Evolutionary conservation across 768 basidiomycete genomes (phyloP), one percentile per base, ranked within the genome.

Genomic region (Hygrocybe coccinea): DNA sequence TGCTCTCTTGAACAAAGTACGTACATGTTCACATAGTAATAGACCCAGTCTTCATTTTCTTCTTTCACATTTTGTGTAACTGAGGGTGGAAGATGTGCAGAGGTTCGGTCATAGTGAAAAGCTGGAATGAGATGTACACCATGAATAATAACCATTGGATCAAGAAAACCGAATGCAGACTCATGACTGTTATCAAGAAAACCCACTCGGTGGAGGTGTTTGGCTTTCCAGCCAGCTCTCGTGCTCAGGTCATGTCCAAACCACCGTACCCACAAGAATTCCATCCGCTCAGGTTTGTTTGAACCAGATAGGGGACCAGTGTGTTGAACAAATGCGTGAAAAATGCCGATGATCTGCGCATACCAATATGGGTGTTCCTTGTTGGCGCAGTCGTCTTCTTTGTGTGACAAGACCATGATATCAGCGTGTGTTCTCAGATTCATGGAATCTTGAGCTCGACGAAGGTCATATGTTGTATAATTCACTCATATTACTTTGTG

Each of bases 1-100:
- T n/a, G n/a, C n/a, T n/a, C n/a, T n/a, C 22, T 29, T 6, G 25
- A 41, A 10, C 50, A 17, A n/a, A 17, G 15, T 51, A 67, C 68
- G 56, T 47, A 76, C 76, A 70, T 67, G 22, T 64, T 67, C 3
- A 76, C 69, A 59, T 74, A 77, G 53, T 64, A 76, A 47, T 60
- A 46, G 19, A 55, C 44, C 64, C 67, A 76, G 45, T 76, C 61
- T 35, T 49, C 35, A 34, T 60, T 46, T 11, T 38, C 47, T 5
- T 57, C 56, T 11, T 25, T 22, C 22, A 25, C 25, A 2, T 12
- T 14, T 19, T 38, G 39, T 12, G 38, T 54, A 48, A 59, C 24
- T 2, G 44, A 49, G 12, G 52, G 46, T 10, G 33, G 33, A 5
- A 48, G 33, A 15, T 39, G 38, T 1, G 47, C 33, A 3, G 25